These are phyloP conservation scores for Corylus americana DNA, from an alignment of 306 rosid species.

Conservation along the genomic window DNA sequence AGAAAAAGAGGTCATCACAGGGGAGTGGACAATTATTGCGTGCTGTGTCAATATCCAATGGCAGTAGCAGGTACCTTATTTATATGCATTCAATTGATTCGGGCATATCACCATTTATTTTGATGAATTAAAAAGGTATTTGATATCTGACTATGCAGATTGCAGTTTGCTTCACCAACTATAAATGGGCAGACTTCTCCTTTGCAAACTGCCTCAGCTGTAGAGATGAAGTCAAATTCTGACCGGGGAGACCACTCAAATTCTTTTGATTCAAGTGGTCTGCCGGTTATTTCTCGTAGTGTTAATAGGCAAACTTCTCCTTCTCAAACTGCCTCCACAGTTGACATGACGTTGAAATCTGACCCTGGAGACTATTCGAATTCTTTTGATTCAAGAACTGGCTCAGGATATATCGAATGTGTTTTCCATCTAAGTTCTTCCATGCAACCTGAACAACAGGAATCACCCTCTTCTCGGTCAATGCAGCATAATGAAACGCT, in stretches of 20 bases:
- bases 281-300: conserved; percentile 30
- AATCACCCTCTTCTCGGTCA: conserved; percentile 49
- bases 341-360: conserved; percentile 30
- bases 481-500: conserved; percentile 41
- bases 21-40: conserved; percentile 51
- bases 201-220: conserved; percentile 37
- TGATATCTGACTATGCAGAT: conserved; percentile 50
- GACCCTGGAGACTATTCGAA: conserved; percentile 47
- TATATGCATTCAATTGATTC: conserved; percentile 8
- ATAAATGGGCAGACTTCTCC: conserved; percentile 40
- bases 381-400: conserved; percentile 74
- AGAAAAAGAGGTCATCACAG: conserved; percentile 74
- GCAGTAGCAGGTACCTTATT: conserved; percentile 67
- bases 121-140: conserved; percentile 27
- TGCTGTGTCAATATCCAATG: conserved; percentile 53
- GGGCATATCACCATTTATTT: conserved; percentile 16
- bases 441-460: conserved; percentile 49
- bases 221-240: conserved; percentile 37
- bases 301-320: conserved; percentile 35
- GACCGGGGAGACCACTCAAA: conserved; percentile 49
- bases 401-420: conserved; percentile 65
- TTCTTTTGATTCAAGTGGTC: conserved; percentile 69
- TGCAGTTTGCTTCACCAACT: conserved; percentile 42
- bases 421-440: conserved; percentile 58
- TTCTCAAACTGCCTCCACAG: conserved; percentile 41